A percentile compares a stretch with the other conserved stretches of the same genome.
These are phyloP conservation scores for Suillus decipiens DNA, from an alignment of 768 basidiomycete genomes.

Conservation along the genomic window DNA sequence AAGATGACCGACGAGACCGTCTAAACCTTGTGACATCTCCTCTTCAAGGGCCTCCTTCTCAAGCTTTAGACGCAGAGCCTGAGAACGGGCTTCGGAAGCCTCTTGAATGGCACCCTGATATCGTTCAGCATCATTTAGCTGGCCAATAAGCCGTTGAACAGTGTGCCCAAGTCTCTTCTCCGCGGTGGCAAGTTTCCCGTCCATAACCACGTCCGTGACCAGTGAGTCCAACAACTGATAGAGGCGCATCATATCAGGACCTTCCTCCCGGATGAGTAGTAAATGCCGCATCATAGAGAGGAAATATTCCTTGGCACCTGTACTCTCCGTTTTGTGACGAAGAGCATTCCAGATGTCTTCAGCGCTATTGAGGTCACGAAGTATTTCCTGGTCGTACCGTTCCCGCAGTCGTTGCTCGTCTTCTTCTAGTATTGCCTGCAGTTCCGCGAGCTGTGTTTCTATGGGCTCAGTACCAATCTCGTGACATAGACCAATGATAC, in stretches of 20 bases:
- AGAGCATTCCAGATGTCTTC: conserved; percentile 88
- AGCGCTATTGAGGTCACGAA: conserved; percentile 76
- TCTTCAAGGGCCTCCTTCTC: conserved; percentile 85
- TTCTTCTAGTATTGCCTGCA: conserved; percentile 64
- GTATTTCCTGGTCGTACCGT: conserved; percentile 72
- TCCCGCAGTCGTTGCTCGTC: conserved; percentile 76
- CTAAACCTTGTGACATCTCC: conserved; percentile 77
- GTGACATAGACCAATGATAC: conserved; percentile 70
- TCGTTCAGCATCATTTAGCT: conserved; percentile 88
- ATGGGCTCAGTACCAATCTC: conserved; percentile 64
- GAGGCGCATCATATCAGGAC: conserved; percentile 79
- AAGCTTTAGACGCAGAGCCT: conserved; percentile 64
- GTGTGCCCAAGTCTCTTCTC: conserved; percentile 87
- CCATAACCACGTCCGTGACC: conserved; percentile 88
- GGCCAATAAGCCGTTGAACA: conserved; percentile 84
- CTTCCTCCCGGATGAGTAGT: conserved; percentile 87
- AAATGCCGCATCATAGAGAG: conserved; percentile 94
- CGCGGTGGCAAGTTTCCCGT: conserved; percentile 84
- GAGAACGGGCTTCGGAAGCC: conserved; percentile 63
- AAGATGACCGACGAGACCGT: conserved; percentile 81
- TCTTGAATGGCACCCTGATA: conserved; percentile 80
- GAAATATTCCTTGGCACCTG: conserved; percentile 81
- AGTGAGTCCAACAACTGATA: conserved; percentile 91
- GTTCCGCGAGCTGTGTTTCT: conserved; percentile 62
- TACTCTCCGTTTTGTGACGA: conserved; percentile 71